Evolutionary conservation across 1,284 basidiomycete genomes (phyloP).

Genomic region (Mycena citricolor): DNA sequence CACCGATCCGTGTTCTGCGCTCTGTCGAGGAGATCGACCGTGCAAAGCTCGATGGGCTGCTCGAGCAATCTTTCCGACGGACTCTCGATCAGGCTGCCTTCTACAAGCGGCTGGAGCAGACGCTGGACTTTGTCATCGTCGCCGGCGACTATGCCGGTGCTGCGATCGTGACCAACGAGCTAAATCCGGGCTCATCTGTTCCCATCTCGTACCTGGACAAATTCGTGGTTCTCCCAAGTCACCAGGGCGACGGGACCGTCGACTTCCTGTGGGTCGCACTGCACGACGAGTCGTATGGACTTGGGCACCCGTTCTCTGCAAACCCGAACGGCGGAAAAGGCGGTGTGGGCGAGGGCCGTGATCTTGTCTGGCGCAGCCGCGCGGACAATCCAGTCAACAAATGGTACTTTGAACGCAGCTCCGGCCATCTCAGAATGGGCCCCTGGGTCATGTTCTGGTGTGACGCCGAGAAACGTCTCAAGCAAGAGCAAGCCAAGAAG

Average conservation of each 20-base stretch:
- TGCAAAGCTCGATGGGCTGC: slow-evolving; percentile 72
- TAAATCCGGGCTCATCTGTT: slow-evolving; percentile 36
- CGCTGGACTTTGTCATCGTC: slow-evolving; percentile 91
- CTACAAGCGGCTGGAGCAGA: slow-evolving; percentile 72
- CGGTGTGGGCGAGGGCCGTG: slow-evolving; percentile 87
- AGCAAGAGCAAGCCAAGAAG: slow-evolving; percentile 62
- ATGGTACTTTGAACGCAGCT: slow-evolving; percentile 98
- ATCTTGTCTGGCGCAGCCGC: slow-evolving; percentile 94
- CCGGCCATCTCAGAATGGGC: slow-evolving; percentile 84
- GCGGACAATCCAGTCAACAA: slow-evolving; percentile 96
- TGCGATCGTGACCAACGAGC: slow-evolving; percentile 91
- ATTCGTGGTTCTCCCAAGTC: slow-evolving; percentile 91
- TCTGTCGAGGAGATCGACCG: slow-evolving; percentile 68
- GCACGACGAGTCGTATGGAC: slow-evolving; percentile 97
- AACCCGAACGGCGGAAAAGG: slow-evolving; percentile 94
- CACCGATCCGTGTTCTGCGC: slow-evolving; percentile 84
- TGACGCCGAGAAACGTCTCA: slow-evolving; percentile 86
- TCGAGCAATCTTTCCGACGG: slow-evolving; percentile 86
- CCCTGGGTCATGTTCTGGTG: slow-evolving; percentile 98
- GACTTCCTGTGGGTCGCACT: slow-evolving; percentile 99
- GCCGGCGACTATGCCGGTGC: slow-evolving; percentile 96
- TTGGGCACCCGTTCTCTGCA: slow-evolving; percentile 90
- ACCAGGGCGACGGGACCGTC: slow-evolving; percentile 98
- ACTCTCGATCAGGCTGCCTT: slow-evolving; percentile 76
- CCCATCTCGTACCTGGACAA: slow-evolving; percentile 96